These are phyloP conservation scores for Biscutella laevigata DNA, from an alignment of 441 rosid species.

Conservation along the genomic window DNA sequence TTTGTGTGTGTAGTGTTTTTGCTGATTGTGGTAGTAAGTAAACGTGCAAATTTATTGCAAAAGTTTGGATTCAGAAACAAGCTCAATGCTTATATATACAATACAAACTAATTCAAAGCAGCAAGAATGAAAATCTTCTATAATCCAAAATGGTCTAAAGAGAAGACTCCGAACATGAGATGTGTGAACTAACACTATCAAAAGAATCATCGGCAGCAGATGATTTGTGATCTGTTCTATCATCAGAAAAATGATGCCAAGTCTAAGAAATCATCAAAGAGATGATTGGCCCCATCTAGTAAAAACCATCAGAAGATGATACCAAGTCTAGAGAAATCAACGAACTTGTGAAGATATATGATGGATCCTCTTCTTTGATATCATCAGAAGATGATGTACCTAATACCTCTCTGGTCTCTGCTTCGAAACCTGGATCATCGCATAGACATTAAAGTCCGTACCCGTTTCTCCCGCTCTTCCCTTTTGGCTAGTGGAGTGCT, in stretches of 20 bases:
- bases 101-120: background rate
- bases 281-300: slow-evolving; percentile 13
- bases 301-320: slow-evolving; percentile 18
- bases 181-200: background rate
- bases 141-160: background rate
- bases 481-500: slow-evolving; percentile 57
- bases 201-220: slow-evolving; percentile 13
- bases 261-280: slow-evolving; percentile 14
- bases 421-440: slow-evolving; percentile 37
- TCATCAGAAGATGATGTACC: slow-evolving; percentile 24
- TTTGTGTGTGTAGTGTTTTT: no score
- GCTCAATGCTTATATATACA: background rate
- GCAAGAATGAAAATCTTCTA: background rate
- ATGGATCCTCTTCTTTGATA: background rate
- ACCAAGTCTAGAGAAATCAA: slow-evolving; percentile 1
- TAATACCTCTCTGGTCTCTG: background rate
- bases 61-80: no score
- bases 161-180: slow-evolving; percentile 1
- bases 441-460: slow-evolving; percentile 68
- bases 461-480: slow-evolving; percentile 52
- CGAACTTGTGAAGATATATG: slow-evolving; percentile 7
- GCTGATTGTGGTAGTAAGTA: no score
- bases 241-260: slow-evolving; percentile 3
- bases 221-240: slow-evolving; percentile 7
- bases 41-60: no score